These are phyloP conservation scores for Talaromyces nanjingensis DNA, from an alignment of 495 filamentous ascomycete species.

Conservation along the genomic window DNA sequence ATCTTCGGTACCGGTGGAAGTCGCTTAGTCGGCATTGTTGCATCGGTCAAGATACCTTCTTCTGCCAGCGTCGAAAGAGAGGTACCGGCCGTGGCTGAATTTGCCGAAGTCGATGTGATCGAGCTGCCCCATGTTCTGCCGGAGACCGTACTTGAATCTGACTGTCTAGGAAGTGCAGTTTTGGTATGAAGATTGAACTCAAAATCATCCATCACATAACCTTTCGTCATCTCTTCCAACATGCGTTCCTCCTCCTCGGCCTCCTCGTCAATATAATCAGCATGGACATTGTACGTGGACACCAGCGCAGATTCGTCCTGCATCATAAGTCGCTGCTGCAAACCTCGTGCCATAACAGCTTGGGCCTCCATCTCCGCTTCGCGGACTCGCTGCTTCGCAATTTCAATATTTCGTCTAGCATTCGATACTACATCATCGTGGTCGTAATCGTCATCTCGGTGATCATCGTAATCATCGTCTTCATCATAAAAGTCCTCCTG, in stretches of 20 bases:
- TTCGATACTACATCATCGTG: conserved; percentile 52
- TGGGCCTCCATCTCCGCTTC: conserved; percentile 73
- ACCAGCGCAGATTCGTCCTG: conserved; percentile 26
- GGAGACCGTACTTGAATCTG: conserved; percentile 79
- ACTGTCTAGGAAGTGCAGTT: conserved; percentile 76
- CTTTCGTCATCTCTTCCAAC: conserved; percentile 86
- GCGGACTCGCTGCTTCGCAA: conserved; percentile 71
- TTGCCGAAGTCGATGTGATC: conserved; percentile 68
- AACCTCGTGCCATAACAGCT: conserved; percentile 45
- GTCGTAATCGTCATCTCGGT: conserved; percentile 58
- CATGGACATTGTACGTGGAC: conserved; percentile 28
- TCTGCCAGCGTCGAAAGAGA: conserved; percentile 74
- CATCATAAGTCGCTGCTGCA: conserved; percentile 30
- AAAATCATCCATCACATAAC: conserved; percentile 83
- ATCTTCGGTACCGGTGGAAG: conserved; percentile 18
- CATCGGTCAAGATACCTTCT: conserved; percentile 34
- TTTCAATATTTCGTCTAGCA: conserved; percentile 62
- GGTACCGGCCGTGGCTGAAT: conserved; percentile 65
- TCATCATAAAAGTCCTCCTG: conserved; percentile 33
- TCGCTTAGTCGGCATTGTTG: conserved; percentile 20
- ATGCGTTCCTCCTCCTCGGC: conserved; percentile 89
- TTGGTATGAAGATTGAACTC: conserved; percentile 69
- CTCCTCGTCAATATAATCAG: conserved; percentile 58
- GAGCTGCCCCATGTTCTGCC: conserved; percentile 86
- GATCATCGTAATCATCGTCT: conserved; percentile 30